Evolutionary conservation across 768 basidiomycete species (phyloP), one percentile per base, ranked within the genome.

Genomic region (Tephrocybe rancida): DNA sequence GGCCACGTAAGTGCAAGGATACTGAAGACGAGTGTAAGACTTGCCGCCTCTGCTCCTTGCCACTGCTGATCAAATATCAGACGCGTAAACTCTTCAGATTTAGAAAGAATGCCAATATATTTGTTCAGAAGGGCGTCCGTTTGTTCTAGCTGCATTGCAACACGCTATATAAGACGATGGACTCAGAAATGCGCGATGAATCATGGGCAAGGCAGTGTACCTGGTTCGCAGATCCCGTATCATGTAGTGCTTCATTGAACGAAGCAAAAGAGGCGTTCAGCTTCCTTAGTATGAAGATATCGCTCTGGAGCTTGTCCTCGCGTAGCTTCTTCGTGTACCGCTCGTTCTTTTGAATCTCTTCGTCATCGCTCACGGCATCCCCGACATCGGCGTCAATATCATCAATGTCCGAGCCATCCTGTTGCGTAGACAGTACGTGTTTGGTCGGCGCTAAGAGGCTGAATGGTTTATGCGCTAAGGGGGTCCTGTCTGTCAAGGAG

Each of bases 61-160:
- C 88, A 92, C 53, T 81, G 72, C 55, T 90, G 86, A 64, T 92
- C 90, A 55, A 91, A 84, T 16, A 92, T 82, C 52, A 92, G 68
- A 26, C 80, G 80, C 2, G 88, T 73, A 55, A 82, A 77, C 13
- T 82, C 78, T 67, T 91, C 90, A 2, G 89, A 88, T 65, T 82
- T 85, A 5, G 82, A 79, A 18, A 92, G 72, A 43, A 90, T 82
- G 37, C 70, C 72, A 38, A 88, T 80, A 64, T 92, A 92, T 76
- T 84, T 88, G 68, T 89, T 85, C 54, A 92, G 71, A 52, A 92
- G 70, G 1, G 79, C 81, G 61, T 92, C 84, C 0, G 90, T 92
- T 58, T 91, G 82, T 43, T 77, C 79, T 29, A 92, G 67, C 57
- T 90, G 89, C 26, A 67, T 68, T 9, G 85, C 84, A 34, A 90